Evolutionary conservation across 2,329 filamentous ascomycete genomes (phyloP), one percentile per base, ranked within the genome.

Genomic region (Beauveria varroae): DNA sequence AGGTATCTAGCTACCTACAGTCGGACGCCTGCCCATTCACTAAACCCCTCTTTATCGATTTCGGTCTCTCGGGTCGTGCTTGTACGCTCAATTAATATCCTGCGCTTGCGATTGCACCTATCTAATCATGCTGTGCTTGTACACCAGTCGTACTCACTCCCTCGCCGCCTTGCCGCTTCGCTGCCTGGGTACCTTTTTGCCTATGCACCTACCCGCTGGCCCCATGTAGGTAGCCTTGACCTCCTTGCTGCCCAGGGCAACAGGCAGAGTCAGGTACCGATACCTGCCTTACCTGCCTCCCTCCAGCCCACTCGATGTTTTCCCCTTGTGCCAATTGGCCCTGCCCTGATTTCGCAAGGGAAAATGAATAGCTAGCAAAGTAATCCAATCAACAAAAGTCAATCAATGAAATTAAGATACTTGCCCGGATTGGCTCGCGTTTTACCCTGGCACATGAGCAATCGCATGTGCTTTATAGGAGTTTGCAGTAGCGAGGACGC

Each of bases 201-300:
- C 34, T 37, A 14, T 37, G 34, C 12, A 37, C 50, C n/a, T 43
- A 20, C n/a, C n/a, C 46, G 22, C 47, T 59, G 40, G 40, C 41
- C 18, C n/a, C 40, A 59, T 12, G 10, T 44, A 50, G 49, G 61
- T 47, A 53, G 49, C 28, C 49, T 44, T 30, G 40, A 62, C 61
- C 54, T 55, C 47, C 24, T 46, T 14, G 61, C 61, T 62, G 49
- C 54, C 61, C 30, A 54, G 61, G 61, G 61, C 61, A 62, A 62
- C 61, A 41, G 44, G 43, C 24, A 37, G 5, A 22, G 9, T 10
- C 54, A 62, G 51, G 61, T 62, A 62, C 34, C 22, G 34, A n/a
- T 62, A 62, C 61, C 43, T 12, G 28, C n/a, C 28, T 37, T 34
- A 10, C 34, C 34, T 16, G 34, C 34, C 34, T 56, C 22, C 9